These are phyloP conservation scores for Gymnopus androsaceus DNA, from an alignment of 1,284 basidiomycete species.

Conservation along the genomic window DNA sequence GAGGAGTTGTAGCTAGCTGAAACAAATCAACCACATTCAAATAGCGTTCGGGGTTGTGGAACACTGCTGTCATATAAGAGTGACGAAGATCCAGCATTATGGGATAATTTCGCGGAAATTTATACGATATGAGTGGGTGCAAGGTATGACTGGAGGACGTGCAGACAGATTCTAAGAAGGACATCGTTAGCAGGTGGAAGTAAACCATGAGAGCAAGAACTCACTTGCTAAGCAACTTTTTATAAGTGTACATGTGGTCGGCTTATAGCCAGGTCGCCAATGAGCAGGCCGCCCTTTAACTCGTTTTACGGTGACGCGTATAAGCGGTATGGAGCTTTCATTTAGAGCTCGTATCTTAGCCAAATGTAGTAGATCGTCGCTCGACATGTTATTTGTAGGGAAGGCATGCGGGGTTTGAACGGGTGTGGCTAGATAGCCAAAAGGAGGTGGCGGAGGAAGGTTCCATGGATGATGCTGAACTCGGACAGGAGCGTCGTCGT, in stretches of 20 bases:
- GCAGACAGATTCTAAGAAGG: background rate
- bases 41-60: slow-evolving; percentile 4
- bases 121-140: slow-evolving; percentile 2
- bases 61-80: background rate
- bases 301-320: background rate
- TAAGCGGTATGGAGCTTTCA: background rate
- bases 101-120: background rate
- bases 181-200: background rate
- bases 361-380: background rate
- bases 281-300: slow-evolving; percentile 4
- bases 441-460: background rate
- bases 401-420: background rate
- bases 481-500: background rate
- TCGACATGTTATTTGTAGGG: background rate
- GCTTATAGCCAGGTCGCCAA: slow-evolving; percentile 5
- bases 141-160: background rate
- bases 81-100: slow-evolving; percentile 1
- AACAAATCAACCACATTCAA: background rate
- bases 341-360: background rate
- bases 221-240: background rate
- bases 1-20: slow-evolving; percentile 4
- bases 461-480: background rate
- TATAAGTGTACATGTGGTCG: background rate
- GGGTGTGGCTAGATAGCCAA: background rate
- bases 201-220: background rate